phyloP scores from a whole-genome alignment of 2,329 filamentous ascomycete species.

The Nigrospora oryzae region DNA sequence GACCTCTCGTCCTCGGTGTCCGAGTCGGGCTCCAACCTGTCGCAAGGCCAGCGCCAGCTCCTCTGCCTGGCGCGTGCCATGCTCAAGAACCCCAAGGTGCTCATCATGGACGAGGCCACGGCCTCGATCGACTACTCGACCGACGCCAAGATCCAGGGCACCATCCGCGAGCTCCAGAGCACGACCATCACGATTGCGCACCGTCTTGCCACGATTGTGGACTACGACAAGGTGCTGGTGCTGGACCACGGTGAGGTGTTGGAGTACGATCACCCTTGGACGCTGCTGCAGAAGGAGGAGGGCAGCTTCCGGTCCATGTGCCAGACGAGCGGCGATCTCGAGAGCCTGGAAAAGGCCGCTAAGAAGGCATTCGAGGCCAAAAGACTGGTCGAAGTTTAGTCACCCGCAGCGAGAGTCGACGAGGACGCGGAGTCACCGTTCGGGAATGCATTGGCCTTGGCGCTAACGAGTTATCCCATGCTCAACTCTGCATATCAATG shows the following conservation, averaged over 20 bases:
- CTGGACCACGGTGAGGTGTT: slow-evolving; percentile 81
- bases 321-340: slow-evolving; percentile 53
- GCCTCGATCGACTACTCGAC: slow-evolving; percentile 96
- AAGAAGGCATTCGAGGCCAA: slow-evolving; percentile 40
- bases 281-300: slow-evolving; percentile 63
- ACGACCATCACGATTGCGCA: slow-evolving; percentile 97
- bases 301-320: slow-evolving; percentile 59
- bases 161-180: slow-evolving; percentile 84
- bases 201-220: slow-evolving; percentile 89
- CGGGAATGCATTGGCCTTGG: no score
- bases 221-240: slow-evolving; percentile 96
- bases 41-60: slow-evolving; percentile 91
- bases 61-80: slow-evolving; percentile 88
- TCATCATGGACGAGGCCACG: slow-evolving; percentile 99
- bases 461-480: no score
- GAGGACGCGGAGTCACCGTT: no score
- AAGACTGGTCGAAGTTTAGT: slow-evolving; percentile 28
- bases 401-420: no score
- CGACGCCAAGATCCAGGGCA: slow-evolving; percentile 92
- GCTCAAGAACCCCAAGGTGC: slow-evolving; percentile 80
- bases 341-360: slow-evolving; percentile 40
- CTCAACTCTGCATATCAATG: no score
- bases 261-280: slow-evolving; percentile 86
- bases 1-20: slow-evolving; percentile 77
- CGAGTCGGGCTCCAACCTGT: slow-evolving; percentile 89